These are phyloP conservation scores for Fagopyrum esculentum DNA, from an alignment of 148 eudicot species.

Conservation along the genomic window DNA sequence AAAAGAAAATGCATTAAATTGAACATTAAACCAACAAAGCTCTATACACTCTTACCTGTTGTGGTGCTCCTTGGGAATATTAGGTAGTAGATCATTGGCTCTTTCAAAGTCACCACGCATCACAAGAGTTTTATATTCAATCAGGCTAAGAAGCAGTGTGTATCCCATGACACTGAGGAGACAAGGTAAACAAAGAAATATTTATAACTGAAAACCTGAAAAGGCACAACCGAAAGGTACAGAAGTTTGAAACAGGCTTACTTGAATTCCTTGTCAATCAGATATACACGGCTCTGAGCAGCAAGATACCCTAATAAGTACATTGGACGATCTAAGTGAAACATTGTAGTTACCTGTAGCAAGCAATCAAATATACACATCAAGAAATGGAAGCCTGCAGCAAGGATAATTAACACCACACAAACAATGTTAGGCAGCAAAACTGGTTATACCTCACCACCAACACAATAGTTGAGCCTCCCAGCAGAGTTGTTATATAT, in stretches of 20 bases:
- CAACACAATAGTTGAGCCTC: constrained; percentile 97
- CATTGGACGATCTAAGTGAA: constrained; percentile 98
- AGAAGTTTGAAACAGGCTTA: constrained; percentile 30
- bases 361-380: background rate
- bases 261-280: constrained; percentile 97
- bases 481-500: constrained; percentile 89
- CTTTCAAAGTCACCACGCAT: constrained; percentile 96
- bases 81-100: constrained; percentile 73
- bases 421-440: background rate
- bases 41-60: constrained; percentile 50
- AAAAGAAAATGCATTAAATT: constrained; percentile 6
- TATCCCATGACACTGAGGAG: constrained; percentile 82
- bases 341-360: constrained; percentile 94
- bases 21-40: background rate
- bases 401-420: background rate
- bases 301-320: constrained; percentile 96
- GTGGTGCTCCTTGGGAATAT: constrained; percentile 95
- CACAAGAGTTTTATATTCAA: constrained; percentile 97
- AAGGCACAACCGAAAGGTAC: background rate
- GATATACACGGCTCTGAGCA: constrained; percentile 90
- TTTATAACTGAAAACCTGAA: background rate
- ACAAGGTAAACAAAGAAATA: constrained; percentile 9
- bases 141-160: constrained; percentile 83
- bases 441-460: constrained; percentile 78
- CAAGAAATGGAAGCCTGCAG: background rate